Evolutionary conservation across 345 rosid species (phyloP).

Genomic region (Arabis hirsuta): DNA sequence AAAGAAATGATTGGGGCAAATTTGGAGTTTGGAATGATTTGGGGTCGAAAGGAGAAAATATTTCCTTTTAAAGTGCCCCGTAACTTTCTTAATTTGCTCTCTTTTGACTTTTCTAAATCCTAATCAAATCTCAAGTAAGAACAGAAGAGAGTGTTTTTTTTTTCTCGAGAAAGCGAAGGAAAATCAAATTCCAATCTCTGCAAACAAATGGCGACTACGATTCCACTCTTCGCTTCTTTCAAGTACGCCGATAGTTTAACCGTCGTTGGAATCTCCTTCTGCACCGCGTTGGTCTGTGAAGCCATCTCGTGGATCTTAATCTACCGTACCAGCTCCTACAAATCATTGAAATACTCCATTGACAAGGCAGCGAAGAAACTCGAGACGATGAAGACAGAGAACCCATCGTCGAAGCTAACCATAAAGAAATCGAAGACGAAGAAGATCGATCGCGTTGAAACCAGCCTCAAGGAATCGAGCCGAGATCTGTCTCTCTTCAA

Average conservation of each 20-base stretch:
- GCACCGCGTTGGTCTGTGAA: conserved; percentile 93
- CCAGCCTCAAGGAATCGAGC: conserved; percentile 89
- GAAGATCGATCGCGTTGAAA: conserved; percentile 96
- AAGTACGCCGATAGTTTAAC: conserved; percentile 83
- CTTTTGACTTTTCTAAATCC: conserved; percentile 24
- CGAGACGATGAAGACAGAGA: conserved; percentile 85
- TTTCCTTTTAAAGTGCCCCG: not conserved
- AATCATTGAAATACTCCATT: conserved; percentile 87
- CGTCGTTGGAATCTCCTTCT: conserved; percentile 87
- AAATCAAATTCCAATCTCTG: not conserved
- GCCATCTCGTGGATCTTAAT: conserved; percentile 95
- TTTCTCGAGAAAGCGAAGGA: conserved; percentile 10
- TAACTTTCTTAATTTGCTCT: not conserved
- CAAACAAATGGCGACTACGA: conserved; percentile 49
- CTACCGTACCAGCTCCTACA: conserved; percentile 95
- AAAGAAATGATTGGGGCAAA: not conserved
- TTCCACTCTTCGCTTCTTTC: conserved; percentile 58
- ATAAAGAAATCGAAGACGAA: conserved; percentile 82
- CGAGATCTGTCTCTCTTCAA: conserved; percentile 96
- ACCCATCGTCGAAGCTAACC: conserved; percentile 53
- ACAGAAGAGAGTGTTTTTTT: not conserved
- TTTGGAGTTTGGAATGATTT: not conserved
- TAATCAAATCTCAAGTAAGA: conserved; percentile 21
- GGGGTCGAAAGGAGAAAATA: not conserved
- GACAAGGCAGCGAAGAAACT: conserved; percentile 96